These are phyloP conservation scores for Marvania coccoides DNA, from an alignment of 139 green algal species.

Conservation along the genomic window DNA sequence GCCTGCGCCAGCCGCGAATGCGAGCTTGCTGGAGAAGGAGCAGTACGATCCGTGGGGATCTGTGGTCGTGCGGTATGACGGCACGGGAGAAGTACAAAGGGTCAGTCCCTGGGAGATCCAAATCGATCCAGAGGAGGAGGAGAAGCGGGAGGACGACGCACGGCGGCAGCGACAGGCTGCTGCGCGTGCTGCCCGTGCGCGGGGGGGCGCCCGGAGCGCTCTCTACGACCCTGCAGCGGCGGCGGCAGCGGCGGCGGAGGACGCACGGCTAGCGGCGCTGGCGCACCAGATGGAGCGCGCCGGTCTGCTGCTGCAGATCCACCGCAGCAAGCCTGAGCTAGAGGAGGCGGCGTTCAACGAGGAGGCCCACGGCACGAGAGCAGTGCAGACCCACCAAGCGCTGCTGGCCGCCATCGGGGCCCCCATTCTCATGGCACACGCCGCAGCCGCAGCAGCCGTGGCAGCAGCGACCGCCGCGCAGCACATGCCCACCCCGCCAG, in stretches of 20 bases:
- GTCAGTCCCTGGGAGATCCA: constrained; percentile 82
- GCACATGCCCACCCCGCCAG: too few relatives aligned
- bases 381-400: neutral
- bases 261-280: neutral
- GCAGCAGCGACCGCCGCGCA: neutral
- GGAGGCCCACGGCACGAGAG: constrained; percentile 1
- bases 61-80: constrained; percentile 61
- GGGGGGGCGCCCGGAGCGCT: neutral
- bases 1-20: neutral
- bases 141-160: constrained; percentile 31
- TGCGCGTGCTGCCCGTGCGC: constrained; percentile 22
- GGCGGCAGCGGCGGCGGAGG: neutral
- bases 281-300: constrained; percentile 14
- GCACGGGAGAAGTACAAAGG: constrained; percentile 14
- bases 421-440: neutral
- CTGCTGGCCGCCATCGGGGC: neutral
- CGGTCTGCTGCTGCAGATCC: constrained; percentile 9
- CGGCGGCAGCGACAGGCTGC: constrained; percentile 27
- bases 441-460: neutral
- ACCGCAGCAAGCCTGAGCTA: neutral
- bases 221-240: neutral
- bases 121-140: constrained; percentile 59
- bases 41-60: constrained; percentile 69
- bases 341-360: constrained; percentile 20
- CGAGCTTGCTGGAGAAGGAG: constrained; percentile 18